These are phyloP conservation scores for Nannizziopsis barbatae DNA, from an alignment of 2,329 filamentous ascomycete genomes.

Conservation along the genomic window DNA sequence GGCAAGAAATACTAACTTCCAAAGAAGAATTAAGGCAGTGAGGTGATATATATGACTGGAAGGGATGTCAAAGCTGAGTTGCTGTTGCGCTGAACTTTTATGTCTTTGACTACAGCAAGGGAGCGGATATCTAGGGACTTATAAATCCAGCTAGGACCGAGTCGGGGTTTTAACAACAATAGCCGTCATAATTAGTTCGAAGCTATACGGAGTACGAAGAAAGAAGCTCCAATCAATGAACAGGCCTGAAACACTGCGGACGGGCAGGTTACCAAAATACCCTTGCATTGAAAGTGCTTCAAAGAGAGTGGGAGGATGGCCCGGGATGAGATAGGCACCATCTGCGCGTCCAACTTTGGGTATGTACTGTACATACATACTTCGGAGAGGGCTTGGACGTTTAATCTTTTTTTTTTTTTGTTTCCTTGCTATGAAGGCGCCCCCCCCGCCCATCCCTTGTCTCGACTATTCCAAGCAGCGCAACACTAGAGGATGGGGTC, in stretches of 20 bases:
- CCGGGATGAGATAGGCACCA: not conserved
- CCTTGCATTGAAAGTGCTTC: conserved; percentile 7
- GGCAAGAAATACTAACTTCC: not conserved
- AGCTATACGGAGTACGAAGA: conserved; percentile 1
- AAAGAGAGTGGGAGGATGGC: conserved; percentile 7
- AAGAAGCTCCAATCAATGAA: conserved; percentile 10
- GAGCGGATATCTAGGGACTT: not conserved
- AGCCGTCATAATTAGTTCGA: not conserved
- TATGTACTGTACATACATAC: too few relatives aligned
- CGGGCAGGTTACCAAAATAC: conserved; percentile 7
- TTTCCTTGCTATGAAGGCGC: not conserved
- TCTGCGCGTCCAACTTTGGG: not conserved
- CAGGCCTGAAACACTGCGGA: conserved; percentile 10
- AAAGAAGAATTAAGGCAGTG: not conserved
- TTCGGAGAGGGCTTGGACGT: conserved; percentile 4
- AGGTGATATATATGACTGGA: not conserved
- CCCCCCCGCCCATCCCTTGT: not conserved
- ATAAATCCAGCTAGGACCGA: conserved; percentile 1
- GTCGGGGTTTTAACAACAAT: not conserved
- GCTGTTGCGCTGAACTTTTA: not conserved
- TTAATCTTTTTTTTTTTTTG: conserved; percentile 5
- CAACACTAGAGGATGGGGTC: not conserved
- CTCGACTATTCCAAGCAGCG: conserved; percentile 4
- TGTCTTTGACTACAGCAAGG: not conserved
- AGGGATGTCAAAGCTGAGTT: not conserved